Conservation (phyloP, 2,329 filamentous ascomycete species). For the Penicillium sp. region DNA sequence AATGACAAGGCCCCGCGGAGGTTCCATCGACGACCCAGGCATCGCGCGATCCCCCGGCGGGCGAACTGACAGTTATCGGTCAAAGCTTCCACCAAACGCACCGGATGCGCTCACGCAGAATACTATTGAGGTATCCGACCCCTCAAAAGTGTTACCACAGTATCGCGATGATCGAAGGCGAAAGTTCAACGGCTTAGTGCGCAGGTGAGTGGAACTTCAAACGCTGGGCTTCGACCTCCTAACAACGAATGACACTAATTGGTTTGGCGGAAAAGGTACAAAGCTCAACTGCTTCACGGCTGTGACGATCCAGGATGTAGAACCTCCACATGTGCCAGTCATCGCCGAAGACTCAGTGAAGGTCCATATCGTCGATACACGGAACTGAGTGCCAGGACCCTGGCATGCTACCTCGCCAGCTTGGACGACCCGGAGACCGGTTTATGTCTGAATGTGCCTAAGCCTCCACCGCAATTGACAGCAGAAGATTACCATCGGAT, state of each 20-base stretch:
- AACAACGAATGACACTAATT: slow-evolving; percentile 4
- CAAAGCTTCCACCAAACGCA: slow-evolving; percentile 41
- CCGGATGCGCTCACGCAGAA: slow-evolving; percentile 39
- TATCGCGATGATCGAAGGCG: slow-evolving; percentile 40
- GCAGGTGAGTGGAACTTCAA: slow-evolving; percentile 51
- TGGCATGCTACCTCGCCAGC: slow-evolving; percentile 77
- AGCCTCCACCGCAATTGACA: slow-evolving; percentile 25
- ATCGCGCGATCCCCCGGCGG: slow-evolving; percentile 26
- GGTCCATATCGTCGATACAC: slow-evolving; percentile 75
- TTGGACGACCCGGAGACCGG: slow-evolving; percentile 71
- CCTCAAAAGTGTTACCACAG: slow-evolving; percentile 36
- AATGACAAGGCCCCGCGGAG: slow-evolving; percentile 44
- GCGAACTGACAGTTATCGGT: slow-evolving; percentile 29
- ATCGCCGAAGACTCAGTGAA: slow-evolving; percentile 64
- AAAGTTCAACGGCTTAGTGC: slow-evolving; percentile 60
- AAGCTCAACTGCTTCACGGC: slow-evolving; percentile 76
- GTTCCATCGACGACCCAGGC: slow-evolving; percentile 33
- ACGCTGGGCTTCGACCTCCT: not conserved
- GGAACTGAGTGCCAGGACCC: slow-evolving; percentile 72
- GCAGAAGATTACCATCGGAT: slow-evolving; percentile 25
- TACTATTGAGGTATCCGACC: slow-evolving; percentile 38
- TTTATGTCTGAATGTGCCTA: slow-evolving; percentile 57
- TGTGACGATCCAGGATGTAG: slow-evolving; percentile 67
- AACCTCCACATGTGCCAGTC: slow-evolving; percentile 78
- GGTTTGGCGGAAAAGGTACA: slow-evolving; percentile 55